A percentile compares a stretch with the other conserved stretches of the same genome.
Evolutionary conservation across 345 rosid genomes (phyloP).

Genomic region (Abelmoschus esculentus): DNA sequence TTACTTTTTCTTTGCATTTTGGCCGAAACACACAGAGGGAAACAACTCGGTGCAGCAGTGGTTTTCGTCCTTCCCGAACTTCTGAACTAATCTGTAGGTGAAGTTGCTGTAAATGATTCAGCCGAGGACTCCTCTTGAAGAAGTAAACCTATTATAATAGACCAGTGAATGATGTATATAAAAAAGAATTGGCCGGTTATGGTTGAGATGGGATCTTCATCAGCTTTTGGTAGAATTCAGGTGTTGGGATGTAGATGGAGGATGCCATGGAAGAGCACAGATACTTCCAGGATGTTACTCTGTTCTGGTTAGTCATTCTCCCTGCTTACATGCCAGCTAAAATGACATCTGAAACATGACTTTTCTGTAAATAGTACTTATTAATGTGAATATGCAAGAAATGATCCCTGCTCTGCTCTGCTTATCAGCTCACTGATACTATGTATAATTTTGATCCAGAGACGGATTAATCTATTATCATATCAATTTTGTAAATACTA

Average conservation of each 20-base stretch:
- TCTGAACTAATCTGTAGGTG: not conserved
- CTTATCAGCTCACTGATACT: constrained; percentile 2
- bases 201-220: constrained; percentile 10
- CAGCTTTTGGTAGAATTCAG: constrained; percentile 1
- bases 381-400: constrained; percentile 18
- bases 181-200: not conserved
- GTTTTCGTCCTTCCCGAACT: constrained; percentile 36
- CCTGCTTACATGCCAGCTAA: not conserved
- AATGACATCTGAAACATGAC: not conserved
- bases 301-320: constrained; percentile 1
- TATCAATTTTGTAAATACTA: not conserved
- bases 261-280: not conserved
- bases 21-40: constrained; percentile 36
- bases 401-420: constrained; percentile 9
- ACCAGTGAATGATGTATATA: not conserved
- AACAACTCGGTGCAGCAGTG: constrained; percentile 53
- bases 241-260: not conserved
- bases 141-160: too few species aligned
- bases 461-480: not conserved
- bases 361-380: constrained; percentile 17
- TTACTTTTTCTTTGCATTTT: constrained; percentile 7
- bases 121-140: too few species aligned
- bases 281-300: not conserved
- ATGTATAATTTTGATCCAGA: constrained; percentile 17
- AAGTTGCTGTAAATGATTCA: too few species aligned